Conservation (phyloP, 2,329 filamentous ascomycete species). For the Sordariomycetes sp. region DNA sequence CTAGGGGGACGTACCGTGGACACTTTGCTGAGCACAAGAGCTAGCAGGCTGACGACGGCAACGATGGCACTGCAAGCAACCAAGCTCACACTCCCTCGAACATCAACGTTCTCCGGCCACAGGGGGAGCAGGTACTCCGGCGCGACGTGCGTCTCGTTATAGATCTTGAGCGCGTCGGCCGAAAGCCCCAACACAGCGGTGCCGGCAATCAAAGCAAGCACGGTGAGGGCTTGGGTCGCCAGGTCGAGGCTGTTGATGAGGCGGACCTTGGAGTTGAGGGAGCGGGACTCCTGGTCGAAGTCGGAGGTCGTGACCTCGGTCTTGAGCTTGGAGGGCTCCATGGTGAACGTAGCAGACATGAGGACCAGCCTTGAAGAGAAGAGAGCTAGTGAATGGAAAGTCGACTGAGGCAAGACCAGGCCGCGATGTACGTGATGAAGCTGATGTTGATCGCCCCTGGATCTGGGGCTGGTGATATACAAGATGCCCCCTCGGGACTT, state of each 20-base stretch:
- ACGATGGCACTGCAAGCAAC: conserved; percentile 43
- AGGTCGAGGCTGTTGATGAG: conserved; percentile 31
- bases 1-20: conserved; percentile 32
- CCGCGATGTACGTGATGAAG: no score
- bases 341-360: conserved; percentile 13
- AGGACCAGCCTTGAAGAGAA: no score
- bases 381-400: no score
- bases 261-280: conserved; percentile 26
- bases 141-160: conserved; percentile 42
- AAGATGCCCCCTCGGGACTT: no score
- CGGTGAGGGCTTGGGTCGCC: conserved; percentile 35
- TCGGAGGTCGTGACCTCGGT: conserved; percentile 32
- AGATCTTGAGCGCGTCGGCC: conserved; percentile 43
- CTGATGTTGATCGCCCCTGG: no score
- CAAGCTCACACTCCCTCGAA: conserved; percentile 46
- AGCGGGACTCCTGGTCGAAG: conserved; percentile 36
- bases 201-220: conserved; percentile 39
- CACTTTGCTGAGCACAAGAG: conserved; percentile 38
- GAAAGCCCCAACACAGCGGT: conserved; percentile 45
- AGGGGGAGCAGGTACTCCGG: conserved; percentile 39
- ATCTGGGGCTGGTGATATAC: no score
- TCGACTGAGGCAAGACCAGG: no score
- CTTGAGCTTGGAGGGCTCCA: conserved; percentile 22
- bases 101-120: conserved; percentile 49
- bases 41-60: conserved; percentile 34